phyloP scores from a whole-genome alignment of 2,329 filamentous ascomycete genomes.

The Cercospora sp. region DNA sequence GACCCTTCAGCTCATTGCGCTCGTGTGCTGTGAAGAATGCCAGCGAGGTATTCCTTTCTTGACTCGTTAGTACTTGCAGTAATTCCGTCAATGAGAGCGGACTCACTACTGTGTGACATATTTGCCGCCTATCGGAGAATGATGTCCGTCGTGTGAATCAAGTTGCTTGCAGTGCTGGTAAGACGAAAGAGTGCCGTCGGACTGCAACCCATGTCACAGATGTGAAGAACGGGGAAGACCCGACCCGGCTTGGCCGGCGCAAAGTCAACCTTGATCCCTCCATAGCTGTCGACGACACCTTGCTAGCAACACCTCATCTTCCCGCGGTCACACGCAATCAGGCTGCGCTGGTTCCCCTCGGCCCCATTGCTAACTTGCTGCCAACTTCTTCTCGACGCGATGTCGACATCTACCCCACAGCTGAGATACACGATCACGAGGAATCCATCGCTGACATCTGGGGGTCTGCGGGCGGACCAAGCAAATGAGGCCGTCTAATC shows the following conservation, averaged over 20 bases:
- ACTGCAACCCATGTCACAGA: not conserved
- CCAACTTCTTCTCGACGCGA: not conserved
- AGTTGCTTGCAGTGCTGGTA: not conserved
- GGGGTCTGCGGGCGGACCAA: not conserved
- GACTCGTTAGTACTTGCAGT: slow-evolving; percentile 3
- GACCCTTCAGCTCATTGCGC: slow-evolving; percentile 74
- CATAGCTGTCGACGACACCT: not conserved
- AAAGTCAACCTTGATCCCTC: not conserved
- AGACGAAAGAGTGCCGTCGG: not conserved
- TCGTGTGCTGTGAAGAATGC: slow-evolving; percentile 94
- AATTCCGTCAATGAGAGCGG: not conserved
- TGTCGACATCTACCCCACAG: not conserved
- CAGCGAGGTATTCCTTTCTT: slow-evolving; percentile 80
- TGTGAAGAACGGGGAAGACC: not conserved
- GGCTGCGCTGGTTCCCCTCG: not conserved
- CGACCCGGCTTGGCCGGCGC: slow-evolving; percentile 1
- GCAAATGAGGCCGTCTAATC: not conserved
- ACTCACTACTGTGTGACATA: slow-evolving; percentile 16
- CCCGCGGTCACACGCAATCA: not conserved
- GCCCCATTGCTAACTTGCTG: not conserved
- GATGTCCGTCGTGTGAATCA: not conserved
- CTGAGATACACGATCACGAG: not conserved
- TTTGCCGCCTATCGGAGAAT: not conserved
- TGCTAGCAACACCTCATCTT: not conserved
- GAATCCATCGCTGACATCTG: not conserved